phyloP scores from a whole-genome alignment of 163 green algal species.

The Botryococcus braunii region DNA sequence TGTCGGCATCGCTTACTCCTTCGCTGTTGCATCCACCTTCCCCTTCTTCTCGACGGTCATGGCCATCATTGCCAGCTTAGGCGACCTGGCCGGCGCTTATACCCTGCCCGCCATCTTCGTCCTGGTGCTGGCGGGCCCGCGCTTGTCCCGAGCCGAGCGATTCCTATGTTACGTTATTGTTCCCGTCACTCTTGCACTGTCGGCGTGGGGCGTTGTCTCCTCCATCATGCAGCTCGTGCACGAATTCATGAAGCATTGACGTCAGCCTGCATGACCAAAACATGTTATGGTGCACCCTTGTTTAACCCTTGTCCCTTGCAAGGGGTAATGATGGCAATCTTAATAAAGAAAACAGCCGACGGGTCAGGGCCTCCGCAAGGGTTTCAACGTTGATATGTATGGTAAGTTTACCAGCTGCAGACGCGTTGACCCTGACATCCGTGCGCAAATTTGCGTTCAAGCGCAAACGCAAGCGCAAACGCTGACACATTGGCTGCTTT shows the following conservation, averaged over 20 bases:
- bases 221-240: constrained; percentile 7
- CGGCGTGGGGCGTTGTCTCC: constrained; percentile 3
- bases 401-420: no score
- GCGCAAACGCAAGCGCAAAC: no score
- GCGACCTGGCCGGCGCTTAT: constrained; percentile 21
- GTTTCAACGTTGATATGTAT: no score
- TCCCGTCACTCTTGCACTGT: constrained; percentile 5
- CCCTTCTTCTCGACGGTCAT: constrained; percentile 15
- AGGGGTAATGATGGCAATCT: no score
- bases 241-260: background rate
- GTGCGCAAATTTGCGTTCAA: no score
- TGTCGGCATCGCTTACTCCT: background rate
- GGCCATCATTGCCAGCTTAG: constrained; percentile 21
- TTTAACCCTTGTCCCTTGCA: no score
- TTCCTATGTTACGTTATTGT: constrained; percentile 3
- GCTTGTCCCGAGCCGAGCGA: constrained; percentile 5
- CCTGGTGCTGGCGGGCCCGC: constrained; percentile 1
- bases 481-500: no score
- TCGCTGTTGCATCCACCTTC: background rate
- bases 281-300: no score
- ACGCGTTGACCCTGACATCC: no score
- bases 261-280: no score
- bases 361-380: no score
- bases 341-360: no score
- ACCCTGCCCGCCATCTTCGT: constrained; percentile 20